phyloP scores from a whole-genome alignment of 441 rosid species.

The Pelargonium myrrhifolium region DNA sequence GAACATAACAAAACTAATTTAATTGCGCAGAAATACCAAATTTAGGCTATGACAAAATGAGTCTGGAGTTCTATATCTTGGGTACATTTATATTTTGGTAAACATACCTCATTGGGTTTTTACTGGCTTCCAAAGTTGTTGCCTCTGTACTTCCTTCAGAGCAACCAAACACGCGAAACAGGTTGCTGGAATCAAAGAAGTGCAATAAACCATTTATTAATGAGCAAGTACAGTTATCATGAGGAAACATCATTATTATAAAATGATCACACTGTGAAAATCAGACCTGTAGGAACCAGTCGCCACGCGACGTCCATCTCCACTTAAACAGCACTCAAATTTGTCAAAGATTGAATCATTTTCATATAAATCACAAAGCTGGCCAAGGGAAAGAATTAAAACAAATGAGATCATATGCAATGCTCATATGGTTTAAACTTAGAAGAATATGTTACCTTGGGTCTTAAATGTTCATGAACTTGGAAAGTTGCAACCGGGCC shows the following conservation, averaged over 20 bases:
- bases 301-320: slow-evolving; percentile 80
- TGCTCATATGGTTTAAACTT: slow-evolving; percentile 13
- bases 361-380: slow-evolving; percentile 92
- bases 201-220: background rate
- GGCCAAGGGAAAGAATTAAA: slow-evolving; percentile 18
- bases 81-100: background rate
- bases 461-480: slow-evolving; percentile 87
- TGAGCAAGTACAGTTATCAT: slow-evolving; percentile 2
- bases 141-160: slow-evolving; percentile 58
- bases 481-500: slow-evolving; percentile 89
- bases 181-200: slow-evolving; percentile 47
- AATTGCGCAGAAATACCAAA: background rate
- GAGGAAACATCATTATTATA: background rate
- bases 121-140: slow-evolving; percentile 83
- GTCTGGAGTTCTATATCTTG: too few species aligned
- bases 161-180: slow-evolving; percentile 85
- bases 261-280: slow-evolving; percentile 8
- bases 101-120: slow-evolving; percentile 82
- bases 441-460: slow-evolving; percentile 49
- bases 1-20: background rate
- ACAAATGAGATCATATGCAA: slow-evolving; percentile 8
- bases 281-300: slow-evolving; percentile 91
- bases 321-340: slow-evolving; percentile 90
- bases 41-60: background rate
- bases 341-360: slow-evolving; percentile 78